phyloP scores from a whole-genome alignment of 163 green algal genomes.

The Chloroidium sp. region DNA sequence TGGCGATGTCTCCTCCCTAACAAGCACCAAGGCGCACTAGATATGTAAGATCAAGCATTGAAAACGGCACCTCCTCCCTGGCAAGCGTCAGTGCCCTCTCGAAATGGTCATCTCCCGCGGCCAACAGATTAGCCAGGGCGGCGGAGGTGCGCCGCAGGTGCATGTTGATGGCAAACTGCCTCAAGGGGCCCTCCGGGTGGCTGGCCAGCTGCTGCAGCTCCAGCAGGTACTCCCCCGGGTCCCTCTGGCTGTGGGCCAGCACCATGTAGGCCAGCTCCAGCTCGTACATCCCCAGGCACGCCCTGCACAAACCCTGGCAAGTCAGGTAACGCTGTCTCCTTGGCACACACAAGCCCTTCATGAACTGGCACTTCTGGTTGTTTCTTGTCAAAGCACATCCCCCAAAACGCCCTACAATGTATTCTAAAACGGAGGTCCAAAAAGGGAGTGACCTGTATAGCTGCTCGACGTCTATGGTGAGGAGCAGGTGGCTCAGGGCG shows the following conservation, averaged over 20 bases:
- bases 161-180: conserved; percentile 55
- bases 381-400: no score
- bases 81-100: conserved; percentile 53
- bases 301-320: conserved; percentile 20
- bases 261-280: conserved; percentile 90
- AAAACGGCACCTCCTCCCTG: conserved; percentile 7
- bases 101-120: conserved; percentile 45
- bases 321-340: no score
- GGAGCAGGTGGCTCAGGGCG: conserved; percentile 74
- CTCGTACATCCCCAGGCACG: conserved; percentile 82
- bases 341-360: no score
- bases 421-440: no score
- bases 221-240: conserved; percentile 81
- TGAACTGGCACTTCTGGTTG: no score
- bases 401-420: no score
- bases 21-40: no score
- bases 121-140: conserved; percentile 51
- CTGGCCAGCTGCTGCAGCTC: conserved; percentile 48
- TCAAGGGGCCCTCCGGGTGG: conserved; percentile 11
- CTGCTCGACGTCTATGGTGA: conserved; percentile 57
- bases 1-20: no score
- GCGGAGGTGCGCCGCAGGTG: conserved; percentile 46
- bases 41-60: background rate
- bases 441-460: conserved; percentile 48
- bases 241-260: conserved; percentile 61